Evolutionary conservation across 768 basidiomycete genomes (phyloP).

Genomic region (Termitomyces sp.): DNA sequence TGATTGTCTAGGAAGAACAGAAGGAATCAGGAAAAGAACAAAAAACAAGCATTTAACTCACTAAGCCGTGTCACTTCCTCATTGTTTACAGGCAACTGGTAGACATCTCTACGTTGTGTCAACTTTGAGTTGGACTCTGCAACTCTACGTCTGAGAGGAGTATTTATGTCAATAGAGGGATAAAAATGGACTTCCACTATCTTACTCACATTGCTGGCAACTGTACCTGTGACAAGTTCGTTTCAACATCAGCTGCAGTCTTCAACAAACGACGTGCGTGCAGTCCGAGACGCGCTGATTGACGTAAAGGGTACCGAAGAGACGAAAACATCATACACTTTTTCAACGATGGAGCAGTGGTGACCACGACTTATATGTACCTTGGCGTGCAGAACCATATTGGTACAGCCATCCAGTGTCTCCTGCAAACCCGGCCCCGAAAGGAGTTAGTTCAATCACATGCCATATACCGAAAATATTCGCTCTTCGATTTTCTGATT

Average conservation of each 20-base stretch:
- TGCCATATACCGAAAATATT: background rate
- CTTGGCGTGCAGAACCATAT: background rate
- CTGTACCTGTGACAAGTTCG: background rate
- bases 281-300: background rate
- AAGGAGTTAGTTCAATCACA: background rate
- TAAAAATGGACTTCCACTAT: background rate
- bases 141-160: background rate
- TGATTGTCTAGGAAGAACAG: background rate
- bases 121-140: background rate
- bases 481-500: background rate
- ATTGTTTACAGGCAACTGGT: background rate
- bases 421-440: background rate
- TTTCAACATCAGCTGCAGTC: background rate
- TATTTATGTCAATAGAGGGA: background rate
- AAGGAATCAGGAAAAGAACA: background rate
- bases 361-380: background rate
- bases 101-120: background rate
- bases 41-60: background rate
- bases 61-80: background rate
- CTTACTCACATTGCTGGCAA: background rate
- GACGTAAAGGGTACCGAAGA: background rate
- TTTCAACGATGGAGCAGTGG: background rate
- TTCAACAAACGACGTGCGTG: background rate
- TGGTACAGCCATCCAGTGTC: background rate
- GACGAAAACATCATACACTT: background rate